Evolutionary conservation across 208 protist species (phyloP).

Genomic region (Naegleria gruberi): DNA sequence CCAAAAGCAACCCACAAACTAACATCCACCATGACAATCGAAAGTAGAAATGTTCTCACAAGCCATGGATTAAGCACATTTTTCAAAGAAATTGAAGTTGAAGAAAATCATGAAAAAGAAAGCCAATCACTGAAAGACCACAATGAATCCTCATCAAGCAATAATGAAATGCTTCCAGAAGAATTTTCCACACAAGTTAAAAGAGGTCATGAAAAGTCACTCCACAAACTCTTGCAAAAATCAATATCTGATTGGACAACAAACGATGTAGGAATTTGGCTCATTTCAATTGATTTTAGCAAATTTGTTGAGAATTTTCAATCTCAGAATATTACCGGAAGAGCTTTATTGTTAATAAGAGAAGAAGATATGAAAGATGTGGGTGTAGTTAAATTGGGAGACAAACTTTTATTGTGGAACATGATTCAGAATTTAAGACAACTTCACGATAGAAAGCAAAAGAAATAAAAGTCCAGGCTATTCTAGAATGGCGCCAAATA

Average conservation of each 20-base stretch:
- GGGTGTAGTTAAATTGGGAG: background rate
- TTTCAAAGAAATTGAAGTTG: background rate
- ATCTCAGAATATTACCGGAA: background rate
- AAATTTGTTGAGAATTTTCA: background rate
- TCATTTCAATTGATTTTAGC: background rate
- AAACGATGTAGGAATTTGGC: background rate
- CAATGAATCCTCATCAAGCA: background rate
- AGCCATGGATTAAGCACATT: background rate
- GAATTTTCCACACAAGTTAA: background rate
- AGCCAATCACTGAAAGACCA: too few species aligned
- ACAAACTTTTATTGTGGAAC: background rate
- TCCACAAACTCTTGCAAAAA: background rate
- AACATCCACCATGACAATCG: background rate
- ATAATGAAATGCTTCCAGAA: background rate
- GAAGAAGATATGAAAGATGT: background rate
- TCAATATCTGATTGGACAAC: background rate
- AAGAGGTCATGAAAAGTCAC: background rate
- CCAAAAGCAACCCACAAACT: background rate
- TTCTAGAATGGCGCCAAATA: too few species aligned
- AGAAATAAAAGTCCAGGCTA: background rate
- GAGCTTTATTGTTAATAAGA: background rate
- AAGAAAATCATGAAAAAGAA: background rate
- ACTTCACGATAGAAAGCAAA: background rate
- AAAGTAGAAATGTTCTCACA: background rate
- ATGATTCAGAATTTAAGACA: background rate